phyloP scores from a whole-genome alignment of 2,329 filamentous ascomycete genomes.

The Alternaria atra region DNA sequence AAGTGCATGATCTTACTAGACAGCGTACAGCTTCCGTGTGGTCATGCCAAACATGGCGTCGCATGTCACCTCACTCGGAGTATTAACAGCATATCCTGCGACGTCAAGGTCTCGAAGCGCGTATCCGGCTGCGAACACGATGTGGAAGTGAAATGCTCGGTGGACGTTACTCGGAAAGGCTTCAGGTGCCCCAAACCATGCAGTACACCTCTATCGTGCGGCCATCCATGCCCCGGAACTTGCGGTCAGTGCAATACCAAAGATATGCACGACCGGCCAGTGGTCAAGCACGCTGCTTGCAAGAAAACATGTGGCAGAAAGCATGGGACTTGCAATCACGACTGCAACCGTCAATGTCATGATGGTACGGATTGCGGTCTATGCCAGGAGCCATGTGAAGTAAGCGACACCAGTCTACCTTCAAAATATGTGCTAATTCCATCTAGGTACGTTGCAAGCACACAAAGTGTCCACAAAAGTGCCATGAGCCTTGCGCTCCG shows the following conservation, averaged over 20 bases:
- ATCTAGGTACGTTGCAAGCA: conserved; percentile 40
- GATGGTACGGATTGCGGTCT: conserved; percentile 35
- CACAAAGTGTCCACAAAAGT: conserved; percentile 32
- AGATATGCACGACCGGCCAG: conserved; percentile 27
- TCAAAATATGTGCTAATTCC: neutral
- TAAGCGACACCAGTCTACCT: conserved; percentile 10
- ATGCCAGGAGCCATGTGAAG: conserved; percentile 35
- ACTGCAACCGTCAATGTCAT: conserved; percentile 38
- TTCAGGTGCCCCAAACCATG: conserved; percentile 64
- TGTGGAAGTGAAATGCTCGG: conserved; percentile 60
- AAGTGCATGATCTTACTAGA: conserved; percentile 28
- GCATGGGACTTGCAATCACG: conserved; percentile 42
- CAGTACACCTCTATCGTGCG: conserved; percentile 60
- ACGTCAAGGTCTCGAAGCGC: conserved; percentile 54
- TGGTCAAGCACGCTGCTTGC: conserved; percentile 28
- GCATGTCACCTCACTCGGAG: conserved; percentile 16
- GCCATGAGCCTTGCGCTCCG: conserved; percentile 45
- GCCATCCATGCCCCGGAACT: conserved; percentile 62
- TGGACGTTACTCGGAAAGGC: conserved; percentile 52
- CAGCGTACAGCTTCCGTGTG: conserved; percentile 40
- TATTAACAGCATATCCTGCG: conserved; percentile 58
- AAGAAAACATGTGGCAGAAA: conserved; percentile 35
- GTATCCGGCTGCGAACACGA: conserved; percentile 66
- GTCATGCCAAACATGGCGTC: conserved; percentile 33
- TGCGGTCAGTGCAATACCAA: conserved; percentile 62